Conservation (phyloP, 1,284 basidiomycete species). For the Ustilago bromivora region DNA sequence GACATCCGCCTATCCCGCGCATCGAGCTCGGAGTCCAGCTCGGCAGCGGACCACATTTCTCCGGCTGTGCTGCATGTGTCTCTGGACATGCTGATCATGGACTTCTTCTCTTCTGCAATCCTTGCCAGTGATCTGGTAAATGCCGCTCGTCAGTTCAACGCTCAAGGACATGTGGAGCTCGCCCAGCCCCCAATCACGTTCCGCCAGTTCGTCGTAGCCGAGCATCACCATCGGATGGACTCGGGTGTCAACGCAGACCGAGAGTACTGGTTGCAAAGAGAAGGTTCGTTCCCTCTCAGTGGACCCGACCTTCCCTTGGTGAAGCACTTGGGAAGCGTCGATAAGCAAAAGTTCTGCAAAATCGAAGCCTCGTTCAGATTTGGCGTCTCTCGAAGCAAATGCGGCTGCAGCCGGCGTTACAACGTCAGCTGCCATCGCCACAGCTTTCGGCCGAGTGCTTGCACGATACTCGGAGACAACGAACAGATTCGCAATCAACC, state of each 20-base stretch:
- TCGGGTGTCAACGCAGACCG: background rate
- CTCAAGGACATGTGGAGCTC: background rate
- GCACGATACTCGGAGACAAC: background rate
- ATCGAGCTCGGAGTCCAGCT: background rate
- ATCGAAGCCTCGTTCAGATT: background rate
- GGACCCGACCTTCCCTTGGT: background rate
- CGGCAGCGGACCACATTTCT: background rate
- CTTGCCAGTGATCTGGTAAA: background rate
- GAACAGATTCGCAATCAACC: background rate
- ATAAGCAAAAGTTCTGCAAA: background rate
- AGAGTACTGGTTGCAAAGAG: background rate
- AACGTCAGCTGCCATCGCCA: background rate
- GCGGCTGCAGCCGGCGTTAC: background rate
- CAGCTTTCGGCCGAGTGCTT: background rate
- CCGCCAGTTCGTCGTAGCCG: background rate
- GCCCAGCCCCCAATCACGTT: background rate
- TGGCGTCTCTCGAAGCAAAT: background rate
- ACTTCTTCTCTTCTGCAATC: background rate
- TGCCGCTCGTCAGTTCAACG: background rate
- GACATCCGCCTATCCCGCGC: background rate
- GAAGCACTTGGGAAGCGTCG: background rate
- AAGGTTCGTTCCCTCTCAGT: background rate
- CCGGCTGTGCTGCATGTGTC: background rate
- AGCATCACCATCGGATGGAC: background rate
- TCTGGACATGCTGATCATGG: background rate